Evolutionary conservation across 176 grass and related monocot genomes (phyloP).

Genomic region (Paspalum vaginatum): DNA sequence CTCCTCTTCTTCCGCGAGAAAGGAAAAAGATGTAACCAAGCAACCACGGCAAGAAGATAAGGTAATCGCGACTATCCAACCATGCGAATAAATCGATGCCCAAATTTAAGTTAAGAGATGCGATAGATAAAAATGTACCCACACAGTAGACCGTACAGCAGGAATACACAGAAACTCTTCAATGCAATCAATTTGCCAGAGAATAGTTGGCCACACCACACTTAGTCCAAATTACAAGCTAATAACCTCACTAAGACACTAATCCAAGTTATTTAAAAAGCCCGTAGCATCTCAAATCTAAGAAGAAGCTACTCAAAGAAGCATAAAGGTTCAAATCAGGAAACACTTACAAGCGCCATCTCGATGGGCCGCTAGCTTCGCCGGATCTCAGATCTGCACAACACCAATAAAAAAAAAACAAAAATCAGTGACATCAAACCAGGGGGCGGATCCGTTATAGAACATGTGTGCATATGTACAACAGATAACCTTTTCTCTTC

Average conservation of each 20-base stretch:
- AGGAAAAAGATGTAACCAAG: not conserved
- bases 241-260: constrained; percentile 8
- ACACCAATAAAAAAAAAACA: not conserved
- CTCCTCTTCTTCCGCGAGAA: not conserved
- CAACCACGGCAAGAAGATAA: not conserved
- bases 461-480: too few relatives aligned
- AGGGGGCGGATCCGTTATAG: too few relatives aligned
- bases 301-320: not conserved
- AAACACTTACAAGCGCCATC: constrained; percentile 45
- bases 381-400: constrained; percentile 30
- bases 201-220: not conserved
- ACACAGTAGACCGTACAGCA: not conserved
- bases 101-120: not conserved
- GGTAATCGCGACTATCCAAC: not conserved
- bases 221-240: not conserved
- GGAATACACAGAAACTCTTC: not conserved
- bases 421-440: not conserved
- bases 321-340: not conserved
- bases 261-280: not conserved
- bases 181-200: not conserved
- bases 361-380: constrained; percentile 20
- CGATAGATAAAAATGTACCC: not conserved
- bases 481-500: too few relatives aligned
- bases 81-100: not conserved
- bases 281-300: not conserved